These are phyloP conservation scores for Backusella australiensis DNA, from an alignment of 192 early-diverging fungal genomes.

Conservation along the genomic window DNA sequence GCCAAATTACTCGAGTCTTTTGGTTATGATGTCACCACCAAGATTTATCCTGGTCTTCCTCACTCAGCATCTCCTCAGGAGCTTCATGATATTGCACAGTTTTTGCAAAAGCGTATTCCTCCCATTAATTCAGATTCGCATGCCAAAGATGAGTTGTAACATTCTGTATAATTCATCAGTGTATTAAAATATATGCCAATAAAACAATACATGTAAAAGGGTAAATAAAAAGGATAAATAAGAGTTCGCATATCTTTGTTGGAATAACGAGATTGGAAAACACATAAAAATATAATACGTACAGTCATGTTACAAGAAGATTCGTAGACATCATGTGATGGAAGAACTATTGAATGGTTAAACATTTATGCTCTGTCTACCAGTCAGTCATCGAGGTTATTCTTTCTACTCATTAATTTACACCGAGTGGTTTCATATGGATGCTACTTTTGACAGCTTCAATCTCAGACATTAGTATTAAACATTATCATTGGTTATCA, in stretches of 20 bases:
- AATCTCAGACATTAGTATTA: background rate
- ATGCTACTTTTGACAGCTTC: background rate
- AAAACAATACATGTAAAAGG: background rate
- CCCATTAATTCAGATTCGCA: background rate
- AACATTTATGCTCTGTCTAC: background rate
- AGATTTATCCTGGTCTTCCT: slow-evolving; percentile 76
- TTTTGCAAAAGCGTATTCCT: slow-evolving; percentile 49
- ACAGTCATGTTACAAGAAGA: background rate
- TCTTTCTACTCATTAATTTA: background rate
- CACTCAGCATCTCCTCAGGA: slow-evolving; percentile 73
- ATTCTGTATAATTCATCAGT: background rate
- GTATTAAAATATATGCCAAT: background rate
- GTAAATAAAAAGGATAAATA: slow-evolving; percentile 4
- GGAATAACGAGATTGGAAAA: background rate
- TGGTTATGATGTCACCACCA: slow-evolving; percentile 69
- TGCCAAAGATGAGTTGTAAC: background rate
- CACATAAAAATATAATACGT: background rate
- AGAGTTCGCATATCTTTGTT: background rate
- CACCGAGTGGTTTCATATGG: background rate
- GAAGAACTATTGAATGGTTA: background rate
- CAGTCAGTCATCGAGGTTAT: background rate
- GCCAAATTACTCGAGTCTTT: slow-evolving; percentile 55
- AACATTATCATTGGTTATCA: background rate
- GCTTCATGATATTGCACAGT: slow-evolving; percentile 63
- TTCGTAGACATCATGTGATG: background rate